Base-by-base conservation (phyloP, 1,284 basidiomycete species). In the Spongiforma sp. region DNA sequence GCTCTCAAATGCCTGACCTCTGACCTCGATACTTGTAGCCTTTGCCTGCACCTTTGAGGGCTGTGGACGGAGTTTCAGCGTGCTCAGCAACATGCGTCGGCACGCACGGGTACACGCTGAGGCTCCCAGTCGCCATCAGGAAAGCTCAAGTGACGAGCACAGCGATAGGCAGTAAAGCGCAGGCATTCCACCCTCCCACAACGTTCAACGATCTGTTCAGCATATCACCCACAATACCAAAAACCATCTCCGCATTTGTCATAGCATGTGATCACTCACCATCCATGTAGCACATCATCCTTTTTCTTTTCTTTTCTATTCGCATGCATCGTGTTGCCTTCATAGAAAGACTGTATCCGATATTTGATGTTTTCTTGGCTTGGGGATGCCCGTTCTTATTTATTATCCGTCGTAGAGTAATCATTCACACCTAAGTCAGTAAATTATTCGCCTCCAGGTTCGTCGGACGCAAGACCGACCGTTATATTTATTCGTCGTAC, bases 41-140 rank as follows among this genome's bases (percentile, higher is more conserved):
- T 93, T 91, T 78, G 80, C 84, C 61, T 94, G 93, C 75, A 87
- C 91, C 19, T 85, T 88, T 62, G 86, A 89, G 65, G 86, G 86
- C 64, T 94, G 93, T 76, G 89, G 90, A 11, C 87, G 92, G 60
- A 88, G 88, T 72, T 94, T 94, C 78, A 93, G 91, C 74, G 93
- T 94, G 60, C 86, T 93, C 72, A 93, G 91, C 75, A 94, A 94
- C 80, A 94, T 94, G 93, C 89, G 92, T 65, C 83, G 92, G 62
- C 92, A 94, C 75, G 87, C 90, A 62, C 86, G 91, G 63, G 89
- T 90, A 28, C 91, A 93, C 72, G 81, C 77, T n/a, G 81, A 82
- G 55, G 68, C 68, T 50, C 65, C 76, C 28, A 71, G 70, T 60
- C 79, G 77, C 67, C 76, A 78, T 53, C 75, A 75, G 60, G 83